Evolutionary conservation across 495 filamentous ascomycete genomes (phyloP).

Genomic region (Xylaria grammica): DNA sequence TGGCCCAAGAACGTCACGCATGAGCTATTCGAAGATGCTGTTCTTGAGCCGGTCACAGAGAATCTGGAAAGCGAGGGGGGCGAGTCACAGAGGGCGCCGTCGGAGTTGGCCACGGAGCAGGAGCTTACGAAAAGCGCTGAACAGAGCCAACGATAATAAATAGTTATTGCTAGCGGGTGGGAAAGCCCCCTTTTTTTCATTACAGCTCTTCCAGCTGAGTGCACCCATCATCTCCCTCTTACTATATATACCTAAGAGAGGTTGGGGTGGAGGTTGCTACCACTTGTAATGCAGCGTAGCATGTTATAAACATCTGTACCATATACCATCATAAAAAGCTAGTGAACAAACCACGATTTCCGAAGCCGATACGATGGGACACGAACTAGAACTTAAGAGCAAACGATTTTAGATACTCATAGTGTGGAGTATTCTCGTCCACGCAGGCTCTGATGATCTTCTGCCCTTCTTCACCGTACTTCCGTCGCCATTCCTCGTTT

Average conservation of each 20-base stretch:
- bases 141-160: not conserved
- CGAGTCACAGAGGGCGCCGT: constrained; percentile 9
- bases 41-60: not conserved
- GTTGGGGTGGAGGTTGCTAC: not conserved
- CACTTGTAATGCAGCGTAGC: constrained; percentile 29
- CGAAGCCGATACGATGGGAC: not conserved
- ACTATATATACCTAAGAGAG: constrained; percentile 19
- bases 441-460: constrained; percentile 77
- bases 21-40: constrained; percentile 21
- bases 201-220: constrained; percentile 22
- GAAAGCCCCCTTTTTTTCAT: not conserved
- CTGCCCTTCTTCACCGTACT: constrained; percentile 79
- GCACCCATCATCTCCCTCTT: constrained; percentile 17
- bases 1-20: constrained; percentile 78
- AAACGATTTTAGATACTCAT: constrained; percentile 91
- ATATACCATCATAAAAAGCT: constrained; percentile 16
- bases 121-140: constrained; percentile 2
- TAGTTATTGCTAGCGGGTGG: constrained; percentile 3
- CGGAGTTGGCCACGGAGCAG: not conserved
- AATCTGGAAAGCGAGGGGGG: not conserved
- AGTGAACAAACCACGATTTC: not conserved
- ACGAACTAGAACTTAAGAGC: constrained; percentile 61
- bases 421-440: constrained; percentile 79
- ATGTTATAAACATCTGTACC: constrained; percentile 28
- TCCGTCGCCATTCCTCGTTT: constrained; percentile 78